Conservation (phyloP, 176 grass and related monocot genomes). For the Oryza punctata region DNA sequence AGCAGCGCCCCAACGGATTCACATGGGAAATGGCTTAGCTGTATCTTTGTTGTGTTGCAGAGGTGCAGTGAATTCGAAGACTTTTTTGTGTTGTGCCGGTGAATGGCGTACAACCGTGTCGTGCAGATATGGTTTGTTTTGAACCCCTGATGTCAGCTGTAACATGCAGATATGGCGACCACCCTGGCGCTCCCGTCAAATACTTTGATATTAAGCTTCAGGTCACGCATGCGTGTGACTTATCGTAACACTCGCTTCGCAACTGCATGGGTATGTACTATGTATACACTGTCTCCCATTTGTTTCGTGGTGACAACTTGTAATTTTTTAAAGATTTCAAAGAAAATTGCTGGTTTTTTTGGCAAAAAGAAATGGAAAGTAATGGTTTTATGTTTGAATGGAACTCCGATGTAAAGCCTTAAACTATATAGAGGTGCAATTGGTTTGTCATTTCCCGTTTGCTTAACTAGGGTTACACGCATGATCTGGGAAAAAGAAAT, state of each 20-base stretch:
- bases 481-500: not conserved
- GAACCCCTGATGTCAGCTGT: constrained; percentile 38
- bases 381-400: not conserved
- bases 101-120: constrained; percentile 36
- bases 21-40: constrained; percentile 14
- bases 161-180: constrained; percentile 1
- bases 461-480: not conserved
- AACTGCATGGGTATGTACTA: not conserved
- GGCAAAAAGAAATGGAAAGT: not conserved
- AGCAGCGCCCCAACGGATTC: not conserved
- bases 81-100: not conserved
- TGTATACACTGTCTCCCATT: not conserved
- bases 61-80: constrained; percentile 27
- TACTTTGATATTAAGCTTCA: constrained; percentile 20
- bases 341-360: not conserved
- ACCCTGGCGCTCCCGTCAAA: constrained; percentile 11
- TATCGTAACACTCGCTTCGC: not conserved
- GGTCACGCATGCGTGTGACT: not conserved
- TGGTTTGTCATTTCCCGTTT: not conserved
- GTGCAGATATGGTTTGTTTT: constrained; percentile 36
- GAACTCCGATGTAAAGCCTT: not conserved
- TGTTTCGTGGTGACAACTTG: not conserved
- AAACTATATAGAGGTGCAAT: not conserved
- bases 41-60: constrained; percentile 40
- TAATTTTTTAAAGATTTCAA: not conserved